Conservation (phyloP, 345 rosid species). For the Linum trigynum region DNA sequence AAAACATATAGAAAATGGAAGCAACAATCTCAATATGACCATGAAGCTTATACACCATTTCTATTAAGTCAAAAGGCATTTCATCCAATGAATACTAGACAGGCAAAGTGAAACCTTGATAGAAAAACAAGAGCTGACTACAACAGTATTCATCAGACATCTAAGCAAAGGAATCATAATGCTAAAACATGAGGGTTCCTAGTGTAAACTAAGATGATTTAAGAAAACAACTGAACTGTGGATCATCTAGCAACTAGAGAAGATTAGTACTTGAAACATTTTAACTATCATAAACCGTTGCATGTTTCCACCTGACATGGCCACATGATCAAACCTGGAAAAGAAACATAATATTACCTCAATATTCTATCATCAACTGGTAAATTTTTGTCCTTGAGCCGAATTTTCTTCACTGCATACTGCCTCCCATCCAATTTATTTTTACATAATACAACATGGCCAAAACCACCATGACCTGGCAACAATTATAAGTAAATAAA, state of each 20-base stretch:
- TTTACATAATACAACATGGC: slow-evolving; percentile 85
- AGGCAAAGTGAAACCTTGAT: neutral
- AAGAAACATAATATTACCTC: slow-evolving; percentile 36
- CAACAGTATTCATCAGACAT: neutral
- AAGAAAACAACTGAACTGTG: neutral
- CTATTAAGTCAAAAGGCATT: neutral
- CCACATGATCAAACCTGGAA: neutral
- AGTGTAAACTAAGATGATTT: neutral
- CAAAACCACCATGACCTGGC: slow-evolving; percentile 94
- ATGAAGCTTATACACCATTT: neutral
- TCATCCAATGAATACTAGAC: neutral
- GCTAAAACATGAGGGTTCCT: neutral
- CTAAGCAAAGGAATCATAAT: neutral
- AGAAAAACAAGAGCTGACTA: neutral
- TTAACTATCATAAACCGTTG: too few relatives aligned
- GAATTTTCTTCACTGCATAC: slow-evolving; percentile 93
- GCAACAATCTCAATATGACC: neutral
- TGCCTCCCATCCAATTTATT: slow-evolving; percentile 97
- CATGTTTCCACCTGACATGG: too few relatives aligned
- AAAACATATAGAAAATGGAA: too few relatives aligned
- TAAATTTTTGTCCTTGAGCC: slow-evolving; percentile 75
- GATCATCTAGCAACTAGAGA: neutral
- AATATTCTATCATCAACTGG: slow-evolving; percentile 67
- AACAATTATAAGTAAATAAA: neutral
- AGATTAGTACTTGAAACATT: too few relatives aligned